Evolutionary conservation across 345 rosid genomes (phyloP).

Genomic region (Gossypium arboreum): DNA sequence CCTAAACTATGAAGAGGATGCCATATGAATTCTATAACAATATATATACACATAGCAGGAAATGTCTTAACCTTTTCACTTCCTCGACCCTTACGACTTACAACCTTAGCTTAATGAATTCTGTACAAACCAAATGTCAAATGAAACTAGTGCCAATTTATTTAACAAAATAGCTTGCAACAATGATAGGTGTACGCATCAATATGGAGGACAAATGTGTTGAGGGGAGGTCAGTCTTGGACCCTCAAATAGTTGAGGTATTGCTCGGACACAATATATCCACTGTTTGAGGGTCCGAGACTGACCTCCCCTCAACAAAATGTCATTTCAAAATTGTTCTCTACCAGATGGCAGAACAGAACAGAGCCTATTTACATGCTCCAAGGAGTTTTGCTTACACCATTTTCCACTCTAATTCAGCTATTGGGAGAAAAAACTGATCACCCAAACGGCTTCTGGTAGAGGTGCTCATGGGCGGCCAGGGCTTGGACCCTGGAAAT

Average conservation of each 20-base stretch:
- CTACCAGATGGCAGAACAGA: no score
- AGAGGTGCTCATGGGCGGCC: neutral
- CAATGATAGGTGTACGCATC: neutral
- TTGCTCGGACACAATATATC: no score
- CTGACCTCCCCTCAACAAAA: no score
- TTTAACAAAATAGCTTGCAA: neutral
- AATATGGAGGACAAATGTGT: neutral
- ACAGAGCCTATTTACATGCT: no score
- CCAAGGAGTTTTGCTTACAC: no score
- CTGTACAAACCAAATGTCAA: neutral
- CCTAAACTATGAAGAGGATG: neutral
- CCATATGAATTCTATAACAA: neutral
- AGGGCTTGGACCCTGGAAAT: neutral
- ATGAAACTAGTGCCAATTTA: neutral
- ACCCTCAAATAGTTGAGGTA: no score
- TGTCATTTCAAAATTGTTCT: no score
- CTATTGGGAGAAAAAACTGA: no score
- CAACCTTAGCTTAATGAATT: neutral
- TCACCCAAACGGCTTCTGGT: neutral
- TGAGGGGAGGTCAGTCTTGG: no score
- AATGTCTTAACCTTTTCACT: neutral
- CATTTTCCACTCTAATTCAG: no score
- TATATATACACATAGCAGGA: neutral
- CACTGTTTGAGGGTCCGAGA: no score
- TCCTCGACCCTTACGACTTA: neutral